Conservation (phyloP, 352 stramenopile species). For the Phytopythium litorale region DNA sequence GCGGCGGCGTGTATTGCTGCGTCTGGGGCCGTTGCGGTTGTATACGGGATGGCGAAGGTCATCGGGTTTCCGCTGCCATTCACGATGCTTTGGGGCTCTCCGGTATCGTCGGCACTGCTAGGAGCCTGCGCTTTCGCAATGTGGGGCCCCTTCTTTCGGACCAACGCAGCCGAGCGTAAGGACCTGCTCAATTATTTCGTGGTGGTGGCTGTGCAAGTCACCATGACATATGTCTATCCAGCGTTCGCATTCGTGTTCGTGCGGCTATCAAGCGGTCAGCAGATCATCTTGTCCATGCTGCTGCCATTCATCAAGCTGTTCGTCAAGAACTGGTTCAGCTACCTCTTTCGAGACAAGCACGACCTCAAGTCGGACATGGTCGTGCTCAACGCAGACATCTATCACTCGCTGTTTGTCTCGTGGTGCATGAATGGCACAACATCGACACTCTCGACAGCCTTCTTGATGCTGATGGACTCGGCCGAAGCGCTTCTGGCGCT, state of each 20-base stretch:
- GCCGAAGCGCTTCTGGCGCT: too few relatives aligned
- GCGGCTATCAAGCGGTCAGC: not conserved
- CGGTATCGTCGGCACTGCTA: constrained; percentile 16
- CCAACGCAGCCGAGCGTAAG: constrained; percentile 8
- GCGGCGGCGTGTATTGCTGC: constrained; percentile 18
- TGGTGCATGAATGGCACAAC: constrained; percentile 25
- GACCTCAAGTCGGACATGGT: too few relatives aligned
- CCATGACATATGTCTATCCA: constrained; percentile 6
- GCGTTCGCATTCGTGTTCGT: not conserved
- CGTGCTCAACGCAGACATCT: too few relatives aligned
- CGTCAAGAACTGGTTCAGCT: too few relatives aligned
- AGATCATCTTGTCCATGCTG: too few relatives aligned
- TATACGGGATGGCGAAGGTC: constrained; percentile 20
- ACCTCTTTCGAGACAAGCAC: too few relatives aligned
- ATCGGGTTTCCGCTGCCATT: constrained; percentile 18
- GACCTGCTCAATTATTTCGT: constrained; percentile 22
- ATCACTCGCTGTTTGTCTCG: constrained; percentile 18
- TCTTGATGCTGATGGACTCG: too few relatives aligned
- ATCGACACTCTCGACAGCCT: too few relatives aligned
- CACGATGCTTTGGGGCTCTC: constrained; percentile 15
- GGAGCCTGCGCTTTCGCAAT: constrained; percentile 17
- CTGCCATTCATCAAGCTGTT: too few relatives aligned
- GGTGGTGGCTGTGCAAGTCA: constrained; percentile 14
- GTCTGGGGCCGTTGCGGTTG: constrained; percentile 13
- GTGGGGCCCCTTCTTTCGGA: constrained; percentile 20